These are phyloP conservation scores for Lodderomyces margitis DNA, from an alignment of 1,139 yeast species.

Conservation along the genomic window DNA sequence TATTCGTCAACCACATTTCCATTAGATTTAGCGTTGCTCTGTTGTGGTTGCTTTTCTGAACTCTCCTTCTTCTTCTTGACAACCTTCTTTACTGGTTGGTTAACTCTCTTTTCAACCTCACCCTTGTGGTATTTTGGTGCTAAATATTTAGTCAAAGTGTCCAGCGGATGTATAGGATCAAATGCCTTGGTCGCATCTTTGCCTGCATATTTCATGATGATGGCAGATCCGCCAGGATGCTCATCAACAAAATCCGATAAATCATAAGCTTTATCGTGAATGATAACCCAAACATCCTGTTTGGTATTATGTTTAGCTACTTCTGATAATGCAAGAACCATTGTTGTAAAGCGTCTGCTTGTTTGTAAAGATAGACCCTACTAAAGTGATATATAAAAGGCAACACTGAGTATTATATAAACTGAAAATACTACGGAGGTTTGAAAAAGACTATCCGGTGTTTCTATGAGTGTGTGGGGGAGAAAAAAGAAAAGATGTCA, in stretches of 20 bases:
- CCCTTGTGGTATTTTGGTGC: constrained; percentile 32
- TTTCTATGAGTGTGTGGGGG: constrained; percentile 5
- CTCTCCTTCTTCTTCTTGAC: not conserved
- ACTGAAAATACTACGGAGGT: too few species aligned
- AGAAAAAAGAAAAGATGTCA: not conserved
- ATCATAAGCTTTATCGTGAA: constrained; percentile 52
- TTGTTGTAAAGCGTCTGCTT: too few species aligned
- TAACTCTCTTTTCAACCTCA: constrained; percentile 25
- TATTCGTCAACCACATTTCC: constrained; percentile 36
- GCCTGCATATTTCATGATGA: constrained; percentile 55
- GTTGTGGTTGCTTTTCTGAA: constrained; percentile 5
- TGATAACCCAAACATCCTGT: constrained; percentile 55
- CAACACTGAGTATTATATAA: not conserved
- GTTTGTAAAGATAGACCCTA: too few species aligned
- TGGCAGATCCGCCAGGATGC: constrained; percentile 56
- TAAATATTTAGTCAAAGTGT: constrained; percentile 56
- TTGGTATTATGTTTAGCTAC: constrained; percentile 37
- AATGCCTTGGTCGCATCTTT: constrained; percentile 60
- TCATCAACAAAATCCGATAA: constrained; percentile 47
- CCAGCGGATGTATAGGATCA: constrained; percentile 82
- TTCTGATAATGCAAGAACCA: constrained; percentile 29
- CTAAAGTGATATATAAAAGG: not conserved
- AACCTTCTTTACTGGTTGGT: constrained; percentile 7
- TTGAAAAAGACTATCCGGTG: too few species aligned
- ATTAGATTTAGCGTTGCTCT: not conserved